These are phyloP conservation scores for Acaromyces ingoldii DNA, from an alignment of 1,284 basidiomycete genomes.

Conservation along the genomic window DNA sequence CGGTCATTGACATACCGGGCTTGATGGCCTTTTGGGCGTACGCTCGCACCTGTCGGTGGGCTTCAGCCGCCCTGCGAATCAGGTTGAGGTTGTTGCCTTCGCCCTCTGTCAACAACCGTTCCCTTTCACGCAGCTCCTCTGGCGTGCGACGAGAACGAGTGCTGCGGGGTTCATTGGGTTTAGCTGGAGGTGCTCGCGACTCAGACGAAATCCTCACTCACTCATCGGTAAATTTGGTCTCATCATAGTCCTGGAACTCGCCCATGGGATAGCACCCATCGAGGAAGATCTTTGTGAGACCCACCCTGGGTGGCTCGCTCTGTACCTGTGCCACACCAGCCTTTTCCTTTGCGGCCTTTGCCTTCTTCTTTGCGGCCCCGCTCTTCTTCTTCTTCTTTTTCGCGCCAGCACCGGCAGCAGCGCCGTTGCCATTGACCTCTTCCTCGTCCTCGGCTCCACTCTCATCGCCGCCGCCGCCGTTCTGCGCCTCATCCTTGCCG, in stretches of 20 bases:
- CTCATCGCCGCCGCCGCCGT: conserved; percentile 29
- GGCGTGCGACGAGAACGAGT: conserved; percentile 72
- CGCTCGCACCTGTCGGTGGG: conserved; percentile 78
- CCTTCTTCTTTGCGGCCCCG: conserved; percentile 40
- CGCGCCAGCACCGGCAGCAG: conserved; percentile 53
- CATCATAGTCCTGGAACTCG: conserved; percentile 78
- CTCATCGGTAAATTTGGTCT: conserved; percentile 63
- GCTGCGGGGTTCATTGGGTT: background rate
- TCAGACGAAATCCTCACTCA: background rate
- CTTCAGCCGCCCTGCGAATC: conserved; percentile 87
- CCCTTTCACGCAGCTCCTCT: conserved; percentile 80
- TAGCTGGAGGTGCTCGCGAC: background rate
- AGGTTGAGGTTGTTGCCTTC: conserved; percentile 67
- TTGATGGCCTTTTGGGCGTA: conserved; percentile 77
- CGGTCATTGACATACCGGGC: conserved; percentile 90
- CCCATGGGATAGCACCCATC: conserved; percentile 83
- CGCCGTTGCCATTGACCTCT: conserved; percentile 12
- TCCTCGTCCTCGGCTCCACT: conserved; percentile 32
- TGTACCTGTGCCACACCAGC: conserved; percentile 55
- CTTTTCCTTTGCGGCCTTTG: conserved; percentile 26
- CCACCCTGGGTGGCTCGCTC: conserved; percentile 87
- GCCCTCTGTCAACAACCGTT: conserved; percentile 56
- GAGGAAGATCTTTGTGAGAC: conserved; percentile 82
- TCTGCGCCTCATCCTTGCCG: background rate
- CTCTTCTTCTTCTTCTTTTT: conserved; percentile 84